phyloP scores from a whole-genome alignment of 768 basidiomycete species.

The Porpolomopsis calyptriformis region DNA sequence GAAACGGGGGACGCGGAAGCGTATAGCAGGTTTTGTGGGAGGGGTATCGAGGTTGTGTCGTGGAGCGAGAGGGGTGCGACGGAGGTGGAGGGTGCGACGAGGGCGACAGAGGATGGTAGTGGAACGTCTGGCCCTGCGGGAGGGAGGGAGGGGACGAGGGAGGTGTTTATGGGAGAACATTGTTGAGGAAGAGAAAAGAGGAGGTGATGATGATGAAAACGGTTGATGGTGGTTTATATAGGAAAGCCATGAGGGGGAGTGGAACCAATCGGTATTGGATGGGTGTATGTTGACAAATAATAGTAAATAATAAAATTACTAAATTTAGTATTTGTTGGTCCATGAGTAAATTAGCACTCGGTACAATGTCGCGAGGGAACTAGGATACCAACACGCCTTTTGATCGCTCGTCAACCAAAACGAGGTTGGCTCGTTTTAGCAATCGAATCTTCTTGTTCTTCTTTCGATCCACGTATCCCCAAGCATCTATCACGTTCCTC shows the following conservation, averaged over 20 bases:
- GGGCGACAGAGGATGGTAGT: too few relatives aligned
- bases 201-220: not conserved
- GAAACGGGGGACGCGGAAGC: not conserved
- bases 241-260: not conserved
- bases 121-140: too few relatives aligned
- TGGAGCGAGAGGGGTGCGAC: not conserved
- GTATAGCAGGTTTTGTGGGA: not conserved
- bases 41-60: not conserved
- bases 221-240: not conserved
- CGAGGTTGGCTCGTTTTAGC: slow-evolving; percentile 38
- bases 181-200: not conserved
- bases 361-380: slow-evolving; percentile 11
- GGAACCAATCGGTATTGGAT: not conserved
- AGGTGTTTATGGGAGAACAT: not conserved
- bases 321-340: not conserved
- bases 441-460: slow-evolving; percentile 29
- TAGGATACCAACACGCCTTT: slow-evolving; percentile 33
- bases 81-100: too few relatives aligned
- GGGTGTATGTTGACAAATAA: not conserved
- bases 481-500: slow-evolving; percentile 41
- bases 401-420: slow-evolving; percentile 37
- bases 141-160: too few relatives aligned
- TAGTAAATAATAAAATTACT: not conserved
- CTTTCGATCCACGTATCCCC: slow-evolving; percentile 17
- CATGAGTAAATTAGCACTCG: too few relatives aligned